phyloP scores from a whole-genome alignment of 495 filamentous ascomycete genomes.

The Lasiosphaeria hispida region DNA sequence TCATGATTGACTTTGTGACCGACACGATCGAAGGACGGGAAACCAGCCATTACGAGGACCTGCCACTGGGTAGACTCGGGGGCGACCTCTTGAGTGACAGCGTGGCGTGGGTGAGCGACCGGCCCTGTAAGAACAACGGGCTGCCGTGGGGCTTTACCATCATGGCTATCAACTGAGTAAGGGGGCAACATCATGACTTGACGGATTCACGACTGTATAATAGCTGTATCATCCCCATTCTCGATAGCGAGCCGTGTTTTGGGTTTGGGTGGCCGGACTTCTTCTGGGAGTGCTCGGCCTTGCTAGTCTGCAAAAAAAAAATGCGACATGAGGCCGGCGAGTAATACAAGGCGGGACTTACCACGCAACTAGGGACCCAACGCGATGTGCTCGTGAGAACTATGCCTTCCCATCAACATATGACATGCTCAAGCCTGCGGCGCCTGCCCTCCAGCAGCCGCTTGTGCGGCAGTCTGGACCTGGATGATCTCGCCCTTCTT shows the following conservation, averaged over 20 bases:
- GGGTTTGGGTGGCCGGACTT: background rate
- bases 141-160: constrained; percentile 39
- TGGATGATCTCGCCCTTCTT: constrained; percentile 60
- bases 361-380: background rate
- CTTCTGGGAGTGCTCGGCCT: no score
- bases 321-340: no score
- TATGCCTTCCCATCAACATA: background rate
- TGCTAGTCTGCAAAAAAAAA: no score
- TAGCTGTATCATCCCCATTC: constrained; percentile 13
- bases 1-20: constrained; percentile 24
- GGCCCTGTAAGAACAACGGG: constrained; percentile 32
- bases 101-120: constrained; percentile 24
- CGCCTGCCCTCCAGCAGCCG: constrained; percentile 18
- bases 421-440: constrained; percentile 20
- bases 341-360: no score
- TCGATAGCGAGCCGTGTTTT: constrained; percentile 22
- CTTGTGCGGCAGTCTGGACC: constrained; percentile 42
- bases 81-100: constrained; percentile 22
- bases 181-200: background rate
- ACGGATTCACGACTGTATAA: constrained; percentile 9
- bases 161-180: constrained; percentile 32
- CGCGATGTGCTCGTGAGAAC: no score
- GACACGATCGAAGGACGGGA: constrained; percentile 15
- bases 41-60: constrained; percentile 4
- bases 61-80: constrained; percentile 12